Percentiles rank a stretch among this genome's conserved stretches.
phyloP scores from a whole-genome alignment of 805 yeast species.

The Metschnikowia kofuensis region DNA sequence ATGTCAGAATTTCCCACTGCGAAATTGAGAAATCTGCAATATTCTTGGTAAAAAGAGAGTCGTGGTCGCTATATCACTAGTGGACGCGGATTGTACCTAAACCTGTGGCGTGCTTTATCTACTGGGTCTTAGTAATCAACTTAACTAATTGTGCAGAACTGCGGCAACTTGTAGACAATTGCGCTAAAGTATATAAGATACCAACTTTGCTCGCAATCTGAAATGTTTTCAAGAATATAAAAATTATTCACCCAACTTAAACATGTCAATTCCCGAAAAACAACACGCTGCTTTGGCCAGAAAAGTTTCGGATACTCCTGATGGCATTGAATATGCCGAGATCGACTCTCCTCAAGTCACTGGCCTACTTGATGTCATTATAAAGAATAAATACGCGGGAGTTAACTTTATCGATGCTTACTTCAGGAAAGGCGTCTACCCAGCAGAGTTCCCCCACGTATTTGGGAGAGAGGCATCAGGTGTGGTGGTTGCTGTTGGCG shows the following conservation, averaged over 20 bases:
- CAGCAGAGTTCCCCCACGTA: conserved; percentile 53
- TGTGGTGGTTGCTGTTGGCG: conserved; percentile 61
- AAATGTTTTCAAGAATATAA: too few species aligned
- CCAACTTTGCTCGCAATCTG: not conserved
- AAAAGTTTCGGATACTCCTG: conserved; percentile 53
- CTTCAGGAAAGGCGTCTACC: conserved; percentile 77
- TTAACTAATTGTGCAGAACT: not conserved
- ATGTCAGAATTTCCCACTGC: not conserved
- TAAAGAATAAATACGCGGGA: conserved; percentile 77
- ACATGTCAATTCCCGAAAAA: conserved; percentile 43
- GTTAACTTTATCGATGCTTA: conserved; percentile 80
- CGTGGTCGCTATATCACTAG: too few species aligned
- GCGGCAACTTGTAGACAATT: not conserved
- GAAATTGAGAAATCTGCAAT: not conserved
- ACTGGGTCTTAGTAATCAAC: not conserved
- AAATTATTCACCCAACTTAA: not conserved
- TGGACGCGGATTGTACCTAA: too few species aligned
- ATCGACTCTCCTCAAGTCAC: conserved; percentile 56
- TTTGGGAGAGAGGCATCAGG: conserved; percentile 80
- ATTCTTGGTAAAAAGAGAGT: too few species aligned
- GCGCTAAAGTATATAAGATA: not conserved
- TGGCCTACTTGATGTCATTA: conserved; percentile 53
- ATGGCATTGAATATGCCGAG: conserved; percentile 57
- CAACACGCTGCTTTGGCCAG: conserved; percentile 57
- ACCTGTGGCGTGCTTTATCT: too few species aligned